Percentiles rank a stretch among this genome's conserved stretches.
Conservation (phyloP, 1,284 basidiomycete species). For the Gomphus bonarii region DNA sequence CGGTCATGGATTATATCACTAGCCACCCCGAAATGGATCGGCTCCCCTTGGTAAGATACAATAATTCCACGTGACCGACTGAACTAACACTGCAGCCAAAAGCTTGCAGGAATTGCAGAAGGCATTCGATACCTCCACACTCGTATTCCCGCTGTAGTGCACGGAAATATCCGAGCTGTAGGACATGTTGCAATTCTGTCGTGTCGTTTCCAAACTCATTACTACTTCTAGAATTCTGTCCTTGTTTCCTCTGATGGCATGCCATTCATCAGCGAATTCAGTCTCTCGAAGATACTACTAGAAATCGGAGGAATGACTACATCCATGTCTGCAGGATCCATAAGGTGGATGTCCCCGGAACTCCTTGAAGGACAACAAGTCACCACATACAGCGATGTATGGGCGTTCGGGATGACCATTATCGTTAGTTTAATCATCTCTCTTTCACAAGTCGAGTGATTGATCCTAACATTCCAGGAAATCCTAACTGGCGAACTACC, state of each 20-base stretch:
- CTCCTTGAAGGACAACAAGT: neutral
- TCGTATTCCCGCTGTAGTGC: neutral
- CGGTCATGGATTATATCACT: neutral
- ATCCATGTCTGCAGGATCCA: neutral
- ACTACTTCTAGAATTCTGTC: neutral
- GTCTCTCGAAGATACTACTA: neutral
- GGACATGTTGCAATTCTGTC: neutral
- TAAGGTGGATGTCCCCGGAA: constrained; percentile 1
- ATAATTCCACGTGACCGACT: neutral
- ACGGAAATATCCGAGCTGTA: constrained; percentile 1
- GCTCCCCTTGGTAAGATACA: neutral
- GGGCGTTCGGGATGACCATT: constrained; percentile 5
- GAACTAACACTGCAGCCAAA: too few relatives aligned
- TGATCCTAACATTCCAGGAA: neutral
- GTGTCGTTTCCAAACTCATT: neutral
- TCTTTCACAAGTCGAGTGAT: too few relatives aligned
- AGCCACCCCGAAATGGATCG: neutral
- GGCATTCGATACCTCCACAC: constrained; percentile 1
- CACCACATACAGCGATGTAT: neutral
- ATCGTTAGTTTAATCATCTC: neutral
- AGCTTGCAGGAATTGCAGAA: constrained; percentile 1
- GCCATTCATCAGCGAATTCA: neutral
- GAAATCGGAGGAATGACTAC: neutral
- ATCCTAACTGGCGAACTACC: neutral
- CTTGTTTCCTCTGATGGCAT: neutral